Base-by-base conservation (phyloP, 1,139 yeast species). In the Yamadazyma trypodendri region DNA sequence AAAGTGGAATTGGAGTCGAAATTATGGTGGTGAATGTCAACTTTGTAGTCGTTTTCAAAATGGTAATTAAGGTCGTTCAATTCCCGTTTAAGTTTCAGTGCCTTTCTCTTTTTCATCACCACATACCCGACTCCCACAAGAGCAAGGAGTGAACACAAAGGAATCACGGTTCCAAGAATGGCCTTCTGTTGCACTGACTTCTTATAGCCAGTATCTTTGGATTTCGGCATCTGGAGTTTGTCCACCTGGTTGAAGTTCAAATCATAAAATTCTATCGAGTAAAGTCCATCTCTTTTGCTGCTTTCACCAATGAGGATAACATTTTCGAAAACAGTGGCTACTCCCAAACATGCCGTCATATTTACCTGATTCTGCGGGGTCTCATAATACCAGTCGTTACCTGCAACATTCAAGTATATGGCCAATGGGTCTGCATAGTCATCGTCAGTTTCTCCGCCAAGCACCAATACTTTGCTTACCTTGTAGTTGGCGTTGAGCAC, bases 291-390 rank as follows among this genome's bases (percentile, higher is more conserved):
- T 34, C 50, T 48, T 13, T 40, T 50, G 18, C 39, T 47, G 9
- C 36, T 17, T 17, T 46, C 32, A n/a, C 25, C 20, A 11, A 45
- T 36, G 1, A 64, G 57, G 1, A 72, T 58, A 34, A 72, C 53
- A 2, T 75, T 68, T 30, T 70, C 61, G 48, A 69, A 72, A 11
- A 72, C 59, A 11, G 75, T 61, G 2, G 69, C 72, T 2, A 74
- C 73, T 1, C 77, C 77, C 13, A 62, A 37, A 16, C 65, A 55
- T 20, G 60, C 59, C 24, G 47, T 46, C 8, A 60, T 34, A 15
- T 65, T 52, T 16, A 62, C 56, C 18, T 46, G 51, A 8, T 22
- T 32, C 12, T 45, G 36, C 15, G 48, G 42, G 6, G 49, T 35
- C 66, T 71, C 31, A 34, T 40, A 70, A 11, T 36, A 30, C 75